Percentiles rank a stretch among this genome's conserved stretches.
These are phyloP conservation scores for Daedaleopsis sinensis DNA, from an alignment of 768 basidiomycete genomes.

Conservation along the genomic window DNA sequence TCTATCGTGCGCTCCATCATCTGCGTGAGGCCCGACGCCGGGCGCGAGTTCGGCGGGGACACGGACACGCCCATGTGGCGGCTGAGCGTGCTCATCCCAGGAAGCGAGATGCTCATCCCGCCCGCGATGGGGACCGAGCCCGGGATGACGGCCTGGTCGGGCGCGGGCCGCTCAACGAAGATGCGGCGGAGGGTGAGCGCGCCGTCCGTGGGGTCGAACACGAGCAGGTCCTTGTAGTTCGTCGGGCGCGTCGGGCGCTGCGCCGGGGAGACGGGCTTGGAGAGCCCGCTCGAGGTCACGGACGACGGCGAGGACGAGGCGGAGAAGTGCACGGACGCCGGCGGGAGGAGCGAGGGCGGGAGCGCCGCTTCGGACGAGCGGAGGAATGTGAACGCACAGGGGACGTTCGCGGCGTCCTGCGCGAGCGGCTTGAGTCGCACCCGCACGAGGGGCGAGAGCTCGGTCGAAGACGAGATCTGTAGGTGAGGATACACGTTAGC, in stretches of 20 bases:
- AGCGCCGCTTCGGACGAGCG: conserved; percentile 34
- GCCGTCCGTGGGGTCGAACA: conserved; percentile 66
- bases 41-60: conserved; percentile 33
- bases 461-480: conserved; percentile 55
- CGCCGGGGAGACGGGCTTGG: conserved; percentile 31
- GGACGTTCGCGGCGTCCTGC: conserved; percentile 33
- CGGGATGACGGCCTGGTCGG: conserved; percentile 28
- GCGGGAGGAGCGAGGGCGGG: conserved; percentile 45
- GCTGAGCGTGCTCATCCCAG: conserved; percentile 50
- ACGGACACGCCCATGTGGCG: conserved; percentile 38
- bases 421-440: conserved; percentile 38
- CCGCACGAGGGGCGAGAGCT: conserved; percentile 59
- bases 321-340: conserved; percentile 28
- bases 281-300: conserved; percentile 32
- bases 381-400: conserved; percentile 63
- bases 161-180: conserved; percentile 41
- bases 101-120: conserved; percentile 66
- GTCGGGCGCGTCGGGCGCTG: conserved; percentile 34
- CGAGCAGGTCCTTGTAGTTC: conserved; percentile 66
- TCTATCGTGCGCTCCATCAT: conserved; percentile 40
- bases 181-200: conserved; percentile 59
- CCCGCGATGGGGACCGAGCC: conserved; percentile 35
- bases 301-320: conserved; percentile 33
- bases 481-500: not conserved
- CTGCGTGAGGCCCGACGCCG: conserved; percentile 38